Conservation (phyloP, 2,329 filamentous ascomycete species). For the Penicillium griseofulvum region DNA sequence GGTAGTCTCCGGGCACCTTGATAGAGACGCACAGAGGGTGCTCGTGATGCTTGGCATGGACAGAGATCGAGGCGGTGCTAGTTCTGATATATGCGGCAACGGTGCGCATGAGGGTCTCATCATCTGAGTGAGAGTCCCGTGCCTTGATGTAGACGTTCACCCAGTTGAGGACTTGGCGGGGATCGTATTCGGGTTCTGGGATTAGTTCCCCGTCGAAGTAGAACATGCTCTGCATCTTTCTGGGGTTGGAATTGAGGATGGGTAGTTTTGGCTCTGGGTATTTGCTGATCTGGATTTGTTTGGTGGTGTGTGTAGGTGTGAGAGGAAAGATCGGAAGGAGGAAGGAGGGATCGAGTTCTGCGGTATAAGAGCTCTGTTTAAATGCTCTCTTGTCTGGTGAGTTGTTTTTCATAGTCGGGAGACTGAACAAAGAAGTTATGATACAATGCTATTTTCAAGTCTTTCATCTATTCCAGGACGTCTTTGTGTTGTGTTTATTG, state of each 20-base stretch:
- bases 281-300: background rate
- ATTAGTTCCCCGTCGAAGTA: constrained; percentile 2
- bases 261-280: background rate
- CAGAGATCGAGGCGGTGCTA: background rate
- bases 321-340: background rate
- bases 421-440: background rate
- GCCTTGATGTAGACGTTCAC: constrained; percentile 3
- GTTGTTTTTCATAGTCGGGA: background rate
- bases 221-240: constrained; percentile 6
- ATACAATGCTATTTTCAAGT: background rate
- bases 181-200: constrained; percentile 5
- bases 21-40: constrained; percentile 7
- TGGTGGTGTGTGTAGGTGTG: background rate
- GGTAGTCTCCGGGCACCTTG: constrained; percentile 8
- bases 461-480: background rate
- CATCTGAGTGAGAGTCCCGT: background rate
- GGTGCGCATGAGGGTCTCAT: background rate
- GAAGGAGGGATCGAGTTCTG: background rate
- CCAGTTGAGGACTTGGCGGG: constrained; percentile 6
- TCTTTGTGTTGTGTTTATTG: background rate
- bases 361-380: background rate
- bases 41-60: background rate
- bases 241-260: background rate
- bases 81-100: background rate
- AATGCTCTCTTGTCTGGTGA: background rate